A percentile compares a stretch with the other conserved stretches of the same genome.
These are phyloP conservation scores for Cercospora canescens DNA, from an alignment of 2,329 filamentous ascomycete species.

Conservation along the genomic window DNA sequence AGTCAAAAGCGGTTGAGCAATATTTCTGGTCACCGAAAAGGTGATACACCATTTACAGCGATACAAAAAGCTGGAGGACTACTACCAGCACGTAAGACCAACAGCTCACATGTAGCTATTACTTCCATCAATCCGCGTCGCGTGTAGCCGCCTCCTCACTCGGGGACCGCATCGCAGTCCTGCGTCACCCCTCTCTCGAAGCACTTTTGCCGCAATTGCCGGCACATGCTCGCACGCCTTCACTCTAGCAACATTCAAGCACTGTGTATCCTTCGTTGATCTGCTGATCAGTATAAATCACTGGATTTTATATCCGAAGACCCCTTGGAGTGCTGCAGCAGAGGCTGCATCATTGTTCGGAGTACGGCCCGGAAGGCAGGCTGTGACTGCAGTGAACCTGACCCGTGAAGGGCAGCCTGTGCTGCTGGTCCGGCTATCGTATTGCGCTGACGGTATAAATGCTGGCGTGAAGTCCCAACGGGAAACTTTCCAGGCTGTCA, in stretches of 20 bases:
- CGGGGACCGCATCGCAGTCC: neutral
- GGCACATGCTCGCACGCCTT: neutral
- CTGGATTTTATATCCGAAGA: neutral
- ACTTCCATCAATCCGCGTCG: neutral
- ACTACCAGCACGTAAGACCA: neutral
- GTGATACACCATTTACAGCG: neutral
- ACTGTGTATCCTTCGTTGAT: neutral
- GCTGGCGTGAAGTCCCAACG: neutral
- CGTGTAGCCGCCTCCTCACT: too few species aligned
- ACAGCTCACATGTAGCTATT: neutral
- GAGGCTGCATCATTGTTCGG: neutral
- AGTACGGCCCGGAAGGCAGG: neutral
- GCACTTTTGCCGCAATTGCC: neutral
- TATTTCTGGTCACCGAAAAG: neutral
- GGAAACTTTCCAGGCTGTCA: neutral
- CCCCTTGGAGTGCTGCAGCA: neutral
- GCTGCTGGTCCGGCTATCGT: neutral
- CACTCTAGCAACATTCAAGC: neutral
- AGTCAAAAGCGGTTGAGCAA: neutral
- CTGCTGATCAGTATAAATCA: neutral
- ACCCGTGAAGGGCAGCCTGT: too few species aligned
- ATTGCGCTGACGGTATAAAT: neutral
- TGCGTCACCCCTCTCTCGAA: neutral
- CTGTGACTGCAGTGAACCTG: too few species aligned
- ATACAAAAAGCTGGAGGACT: neutral